Percentiles rank a stretch among this genome's conserved stretches.
Evolutionary conservation across 805 yeast species (phyloP).

Genomic region (Kregervanrija pseudodelftensis): DNA sequence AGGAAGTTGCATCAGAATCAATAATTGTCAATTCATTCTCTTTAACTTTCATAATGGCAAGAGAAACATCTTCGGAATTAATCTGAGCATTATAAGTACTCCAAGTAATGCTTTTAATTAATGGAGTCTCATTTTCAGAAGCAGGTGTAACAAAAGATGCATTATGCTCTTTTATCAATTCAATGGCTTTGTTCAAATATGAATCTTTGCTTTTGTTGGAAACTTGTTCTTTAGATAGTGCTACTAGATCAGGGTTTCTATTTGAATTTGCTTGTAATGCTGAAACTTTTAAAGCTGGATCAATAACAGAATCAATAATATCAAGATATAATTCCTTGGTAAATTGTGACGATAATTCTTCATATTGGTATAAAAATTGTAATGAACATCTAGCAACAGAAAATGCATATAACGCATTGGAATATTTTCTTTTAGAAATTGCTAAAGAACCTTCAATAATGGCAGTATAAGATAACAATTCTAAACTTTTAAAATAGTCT

Average conservation of each 20-base stretch:
- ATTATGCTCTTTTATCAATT: conserved; percentile 30
- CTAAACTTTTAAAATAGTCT: conserved; percentile 27
- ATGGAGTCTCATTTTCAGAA: conserved; percentile 9
- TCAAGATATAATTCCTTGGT: conserved; percentile 43
- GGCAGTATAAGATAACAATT: conserved; percentile 29
- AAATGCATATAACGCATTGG: conserved; percentile 40
- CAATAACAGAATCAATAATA: conserved; percentile 50
- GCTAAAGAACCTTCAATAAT: conserved; percentile 33
- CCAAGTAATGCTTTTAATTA: conserved; percentile 38
- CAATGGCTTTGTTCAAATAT: conserved; percentile 32
- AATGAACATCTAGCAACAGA: conserved; percentile 58
- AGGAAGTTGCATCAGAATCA: conserved; percentile 36
- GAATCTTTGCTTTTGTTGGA: conserved; percentile 30
- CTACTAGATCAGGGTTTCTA: conserved; percentile 40
- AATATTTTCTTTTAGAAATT: conserved; percentile 51
- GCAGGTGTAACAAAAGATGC: conserved; percentile 29
- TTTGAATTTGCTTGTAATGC: conserved; percentile 22
- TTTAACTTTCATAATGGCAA: conserved; percentile 39
- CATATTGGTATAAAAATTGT: conserved; percentile 39
- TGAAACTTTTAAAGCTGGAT: conserved; percentile 50
- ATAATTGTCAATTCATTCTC: conserved; percentile 25
- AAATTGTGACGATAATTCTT: conserved; percentile 13
- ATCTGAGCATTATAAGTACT: conserved; percentile 51
- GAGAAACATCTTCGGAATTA: conserved; percentile 66
- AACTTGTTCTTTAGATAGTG: conserved; percentile 35